These are phyloP conservation scores for Cyclostephanos tholiformis DNA, from an alignment of 108 stramenopile genomes.

Conservation along the genomic window DNA sequence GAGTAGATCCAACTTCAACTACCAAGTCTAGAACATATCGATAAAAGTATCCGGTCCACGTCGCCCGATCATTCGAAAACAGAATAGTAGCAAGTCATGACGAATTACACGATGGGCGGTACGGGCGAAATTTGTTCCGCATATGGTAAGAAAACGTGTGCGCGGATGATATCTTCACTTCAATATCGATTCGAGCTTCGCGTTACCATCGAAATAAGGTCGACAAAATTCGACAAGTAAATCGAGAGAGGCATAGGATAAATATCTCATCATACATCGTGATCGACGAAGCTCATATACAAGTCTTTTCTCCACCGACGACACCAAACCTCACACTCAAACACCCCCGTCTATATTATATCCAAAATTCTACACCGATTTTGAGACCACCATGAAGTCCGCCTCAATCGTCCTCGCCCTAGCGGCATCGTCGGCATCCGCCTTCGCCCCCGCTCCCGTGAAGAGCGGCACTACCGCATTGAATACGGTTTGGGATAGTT, in stretches of 20 bases:
- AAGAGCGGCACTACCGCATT: constrained; percentile 42
- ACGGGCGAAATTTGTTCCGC: neutral
- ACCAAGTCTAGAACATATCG: neutral
- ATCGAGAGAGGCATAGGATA: no score
- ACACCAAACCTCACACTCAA: no score
- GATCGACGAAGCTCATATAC: no score
- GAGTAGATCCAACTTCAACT: neutral
- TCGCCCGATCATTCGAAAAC: no score
- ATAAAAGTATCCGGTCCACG: no score
- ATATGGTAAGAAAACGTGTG: neutral
- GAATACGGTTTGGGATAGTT: constrained; percentile 54
- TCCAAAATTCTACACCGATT: no score
- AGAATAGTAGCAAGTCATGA: no score
- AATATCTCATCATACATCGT: no score
- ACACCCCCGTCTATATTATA: no score
- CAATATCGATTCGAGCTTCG: neutral
- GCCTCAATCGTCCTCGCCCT: constrained; percentile 55
- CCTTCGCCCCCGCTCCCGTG: constrained; percentile 57
- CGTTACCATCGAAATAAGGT: neutral
- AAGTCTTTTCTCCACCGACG: no score
- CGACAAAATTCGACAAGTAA: no score
- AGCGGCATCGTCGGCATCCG: constrained; percentile 58
- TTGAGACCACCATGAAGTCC: constrained; percentile 57
- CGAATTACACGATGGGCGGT: neutral
- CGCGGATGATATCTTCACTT: neutral